A percentile compares a stretch with the other conserved stretches of the same genome.
phyloP scores from a whole-genome alignment of 2,329 filamentous ascomycete species.

The Ceratocystis diversiconidia region DNA sequence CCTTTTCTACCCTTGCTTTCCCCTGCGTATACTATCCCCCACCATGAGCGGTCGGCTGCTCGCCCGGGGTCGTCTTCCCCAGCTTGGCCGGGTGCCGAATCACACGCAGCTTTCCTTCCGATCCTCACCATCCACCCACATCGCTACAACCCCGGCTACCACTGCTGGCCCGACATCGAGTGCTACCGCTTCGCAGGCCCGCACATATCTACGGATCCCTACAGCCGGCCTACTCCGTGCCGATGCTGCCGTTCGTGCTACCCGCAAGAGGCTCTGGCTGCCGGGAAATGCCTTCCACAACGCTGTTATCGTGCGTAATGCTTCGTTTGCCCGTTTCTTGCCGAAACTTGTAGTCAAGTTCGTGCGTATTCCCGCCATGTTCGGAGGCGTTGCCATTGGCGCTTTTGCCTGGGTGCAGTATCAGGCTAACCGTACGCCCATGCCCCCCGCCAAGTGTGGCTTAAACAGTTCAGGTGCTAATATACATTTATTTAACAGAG shows the following conservation, averaged over 20 bases:
- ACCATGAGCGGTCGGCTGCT: conserved; percentile 18
- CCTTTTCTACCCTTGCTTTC: neutral
- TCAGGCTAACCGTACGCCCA: conserved; percentile 65
- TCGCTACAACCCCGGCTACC: neutral
- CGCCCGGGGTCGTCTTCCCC: conserved; percentile 15
- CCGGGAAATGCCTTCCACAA: conserved; percentile 76
- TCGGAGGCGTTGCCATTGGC: conserved; percentile 76
- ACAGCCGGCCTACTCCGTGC: conserved; percentile 55
- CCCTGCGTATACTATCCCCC: neutral
- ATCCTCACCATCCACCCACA: conserved; percentile 1
- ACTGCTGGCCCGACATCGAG: neutral
- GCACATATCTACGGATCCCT: conserved; percentile 40
- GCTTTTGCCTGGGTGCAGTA: conserved; percentile 89
- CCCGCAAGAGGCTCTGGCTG: conserved; percentile 58
- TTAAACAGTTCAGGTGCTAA: too few species aligned
- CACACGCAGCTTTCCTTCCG: conserved; percentile 3
- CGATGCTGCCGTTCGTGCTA: conserved; percentile 46
- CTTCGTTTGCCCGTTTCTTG: conserved; percentile 51
- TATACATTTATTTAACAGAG: conserved; percentile 25
- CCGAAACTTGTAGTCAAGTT: conserved; percentile 89
- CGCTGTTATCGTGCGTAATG: conserved; percentile 48
- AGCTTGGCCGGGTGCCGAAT: conserved; percentile 16
- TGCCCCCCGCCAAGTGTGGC: neutral
- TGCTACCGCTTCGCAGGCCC: neutral
- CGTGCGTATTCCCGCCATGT: conserved; percentile 72